A percentile compares a stretch with the other conserved stretches of the same genome.
Conservation (phyloP, 768 basidiomycete genomes). For the Phaeotremella skinneri region DNA sequence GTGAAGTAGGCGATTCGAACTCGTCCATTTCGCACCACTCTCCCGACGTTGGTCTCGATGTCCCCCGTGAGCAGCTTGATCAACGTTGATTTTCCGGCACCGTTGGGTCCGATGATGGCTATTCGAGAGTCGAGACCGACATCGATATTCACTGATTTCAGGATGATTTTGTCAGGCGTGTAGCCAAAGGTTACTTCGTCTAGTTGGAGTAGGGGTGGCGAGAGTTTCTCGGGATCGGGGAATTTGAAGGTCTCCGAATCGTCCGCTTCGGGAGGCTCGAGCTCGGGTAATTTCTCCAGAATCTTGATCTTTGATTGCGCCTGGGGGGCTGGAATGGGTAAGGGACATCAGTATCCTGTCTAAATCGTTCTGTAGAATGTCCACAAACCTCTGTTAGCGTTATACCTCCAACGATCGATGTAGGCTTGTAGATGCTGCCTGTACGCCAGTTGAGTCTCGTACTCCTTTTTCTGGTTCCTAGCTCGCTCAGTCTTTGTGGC, state of each 20-base stretch:
- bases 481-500: constrained; percentile 96
- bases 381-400: constrained; percentile 71
- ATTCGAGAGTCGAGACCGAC: constrained; percentile 92
- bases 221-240: constrained; percentile 95
- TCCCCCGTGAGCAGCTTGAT: constrained; percentile 91
- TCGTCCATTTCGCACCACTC: constrained; percentile 86
- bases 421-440: constrained; percentile 93
- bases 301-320: constrained; percentile 74
- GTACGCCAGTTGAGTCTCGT: constrained; percentile 93
- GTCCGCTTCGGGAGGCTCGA: constrained; percentile 87
- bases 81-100: constrained; percentile 95
- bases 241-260: constrained; percentile 95
- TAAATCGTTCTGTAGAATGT: not conserved
- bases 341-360: not conserved
- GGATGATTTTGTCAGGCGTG: constrained; percentile 67
- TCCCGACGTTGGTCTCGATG: constrained; percentile 68
- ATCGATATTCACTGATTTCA: constrained; percentile 80
- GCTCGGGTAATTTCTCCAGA: constrained; percentile 83
- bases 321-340: constrained; percentile 63
- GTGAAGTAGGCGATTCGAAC: constrained; percentile 61
- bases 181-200: constrained; percentile 90
- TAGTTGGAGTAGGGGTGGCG: constrained; percentile 89
- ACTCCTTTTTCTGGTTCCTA: constrained; percentile 82
- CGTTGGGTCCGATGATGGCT: constrained; percentile 91
- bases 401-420: constrained; percentile 97